These are phyloP conservation scores for Fusarium torulosum DNA, from an alignment of 2,329 filamentous ascomycete species.

Conservation along the genomic window DNA sequence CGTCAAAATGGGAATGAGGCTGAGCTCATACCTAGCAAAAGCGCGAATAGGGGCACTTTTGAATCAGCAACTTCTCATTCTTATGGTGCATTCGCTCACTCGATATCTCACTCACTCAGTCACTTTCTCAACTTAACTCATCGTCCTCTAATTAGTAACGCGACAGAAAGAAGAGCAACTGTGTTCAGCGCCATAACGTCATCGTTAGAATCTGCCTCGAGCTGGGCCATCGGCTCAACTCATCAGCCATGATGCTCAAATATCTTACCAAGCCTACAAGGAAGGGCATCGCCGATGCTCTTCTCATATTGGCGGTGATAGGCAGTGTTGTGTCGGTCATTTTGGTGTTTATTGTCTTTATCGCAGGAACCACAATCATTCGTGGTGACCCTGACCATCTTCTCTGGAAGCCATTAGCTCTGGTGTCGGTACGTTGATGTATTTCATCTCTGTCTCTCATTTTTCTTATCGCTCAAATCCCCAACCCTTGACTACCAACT, in stretches of 20 bases:
- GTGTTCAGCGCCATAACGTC: slow-evolving; percentile 19
- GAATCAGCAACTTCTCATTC: slow-evolving; percentile 15
- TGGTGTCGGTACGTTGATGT: slow-evolving; percentile 44
- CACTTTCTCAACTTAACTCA: too few species aligned
- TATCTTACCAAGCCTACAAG: slow-evolving; percentile 34
- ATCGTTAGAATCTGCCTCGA: slow-evolving; percentile 10
- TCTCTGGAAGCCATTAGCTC: slow-evolving; percentile 42
- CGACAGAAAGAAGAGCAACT: background rate
- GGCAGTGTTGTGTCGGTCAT: slow-evolving; percentile 41
- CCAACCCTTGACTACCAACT: background rate
- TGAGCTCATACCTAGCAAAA: slow-evolving; percentile 25
- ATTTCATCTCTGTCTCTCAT: background rate
- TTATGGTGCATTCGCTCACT: background rate
- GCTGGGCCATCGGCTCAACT: slow-evolving; percentile 23
- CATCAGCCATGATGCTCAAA: slow-evolving; percentile 31
- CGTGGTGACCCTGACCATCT: slow-evolving; percentile 31
- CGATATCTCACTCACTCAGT: background rate
- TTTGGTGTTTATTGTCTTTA: slow-evolving; percentile 37
- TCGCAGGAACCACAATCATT: slow-evolving; percentile 43
- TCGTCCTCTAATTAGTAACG: background rate
- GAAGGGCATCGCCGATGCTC: slow-evolving; percentile 30
- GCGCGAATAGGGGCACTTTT: slow-evolving; percentile 29
- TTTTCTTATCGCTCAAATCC: background rate
- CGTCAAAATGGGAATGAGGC: slow-evolving; percentile 25
- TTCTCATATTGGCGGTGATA: slow-evolving; percentile 38